Conservation (phyloP, 257 asterid genomes). For the Solanum virginianum region DNA sequence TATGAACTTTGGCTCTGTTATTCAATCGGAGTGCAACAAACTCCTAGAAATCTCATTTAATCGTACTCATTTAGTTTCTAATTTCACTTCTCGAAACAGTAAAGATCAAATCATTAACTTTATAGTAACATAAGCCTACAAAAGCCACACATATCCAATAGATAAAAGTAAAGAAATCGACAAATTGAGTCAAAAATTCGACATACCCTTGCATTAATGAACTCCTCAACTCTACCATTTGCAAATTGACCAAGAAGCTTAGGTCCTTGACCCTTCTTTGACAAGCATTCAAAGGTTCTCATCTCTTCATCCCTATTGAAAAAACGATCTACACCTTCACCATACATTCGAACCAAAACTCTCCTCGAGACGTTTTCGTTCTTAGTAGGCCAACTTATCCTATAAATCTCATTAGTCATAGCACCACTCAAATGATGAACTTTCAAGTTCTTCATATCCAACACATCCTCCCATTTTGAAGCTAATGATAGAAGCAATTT, state of each 20-base stretch:
- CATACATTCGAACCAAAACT: conserved; percentile 75
- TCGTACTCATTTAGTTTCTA: not conserved
- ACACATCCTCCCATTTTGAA: conserved; percentile 50
- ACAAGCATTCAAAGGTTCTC: conserved; percentile 43
- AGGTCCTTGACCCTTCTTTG: conserved; percentile 71
- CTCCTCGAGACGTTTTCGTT: conserved; percentile 19
- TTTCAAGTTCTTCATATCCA: conserved; percentile 30
- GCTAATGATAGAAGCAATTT: conserved; percentile 41
- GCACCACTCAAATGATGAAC: conserved; percentile 66
- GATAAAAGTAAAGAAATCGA: not conserved
- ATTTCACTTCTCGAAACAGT: not conserved
- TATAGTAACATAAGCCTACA: not conserved
- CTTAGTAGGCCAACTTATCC: conserved; percentile 59
- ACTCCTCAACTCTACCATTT: conserved; percentile 84
- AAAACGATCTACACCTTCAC: conserved; percentile 74
- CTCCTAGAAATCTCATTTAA: not conserved
- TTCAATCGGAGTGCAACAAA: not conserved
- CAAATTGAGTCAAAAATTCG: not conserved
- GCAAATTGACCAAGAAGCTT: conserved; percentile 55
- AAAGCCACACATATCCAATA: not conserved
- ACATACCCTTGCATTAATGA: conserved; percentile 83
- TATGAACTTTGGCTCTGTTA: no score
- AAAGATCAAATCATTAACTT: not conserved
- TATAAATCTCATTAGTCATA: conserved; percentile 69
- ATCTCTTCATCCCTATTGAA: conserved; percentile 77